phyloP scores from a whole-genome alignment of 2,329 filamentous ascomycete species.

The Pleurostoma richardsiae region DNA sequence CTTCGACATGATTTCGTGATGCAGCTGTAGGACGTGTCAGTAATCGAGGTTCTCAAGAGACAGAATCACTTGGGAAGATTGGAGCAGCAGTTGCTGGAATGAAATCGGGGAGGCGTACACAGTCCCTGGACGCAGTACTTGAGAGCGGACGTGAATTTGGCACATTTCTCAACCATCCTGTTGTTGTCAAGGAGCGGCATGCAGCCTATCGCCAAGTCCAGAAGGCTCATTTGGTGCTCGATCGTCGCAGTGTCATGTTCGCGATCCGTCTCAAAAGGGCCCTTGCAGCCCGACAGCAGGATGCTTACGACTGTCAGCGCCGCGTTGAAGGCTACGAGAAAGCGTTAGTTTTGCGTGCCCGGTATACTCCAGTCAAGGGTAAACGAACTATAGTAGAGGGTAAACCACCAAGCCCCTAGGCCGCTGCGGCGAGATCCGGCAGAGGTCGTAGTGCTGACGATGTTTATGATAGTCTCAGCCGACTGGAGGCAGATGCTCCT shows the following conservation, averaged over 20 bases:
- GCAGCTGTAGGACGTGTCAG: too few species aligned
- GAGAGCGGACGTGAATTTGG: constrained; percentile 6
- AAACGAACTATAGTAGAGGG: constrained; percentile 21
- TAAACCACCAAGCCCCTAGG: constrained; percentile 25
- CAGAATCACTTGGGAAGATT: too few species aligned
- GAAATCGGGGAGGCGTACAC: constrained; percentile 1
- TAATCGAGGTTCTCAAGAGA: too few species aligned
- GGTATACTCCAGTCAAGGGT: not conserved
- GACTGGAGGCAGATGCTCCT: constrained; percentile 14
- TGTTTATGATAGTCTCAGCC: constrained; percentile 14
- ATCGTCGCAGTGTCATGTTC: not conserved
- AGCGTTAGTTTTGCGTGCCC: not conserved
- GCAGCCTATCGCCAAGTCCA: constrained; percentile 5
- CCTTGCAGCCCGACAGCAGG: constrained; percentile 1
- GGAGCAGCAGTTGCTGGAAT: too few species aligned
- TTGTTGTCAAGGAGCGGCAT: constrained; percentile 10
- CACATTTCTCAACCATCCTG: constrained; percentile 11
- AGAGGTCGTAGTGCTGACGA: constrained; percentile 12
- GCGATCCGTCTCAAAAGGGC: too few species aligned
- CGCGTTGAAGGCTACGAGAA: constrained; percentile 13
- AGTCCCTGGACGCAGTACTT: constrained; percentile 7
- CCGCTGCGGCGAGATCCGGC: constrained; percentile 8
- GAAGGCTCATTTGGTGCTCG: too few species aligned
- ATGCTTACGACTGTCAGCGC: constrained; percentile 10
- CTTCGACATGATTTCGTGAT: too few species aligned